phyloP scores from a whole-genome alignment of 1,139 yeast genomes.

The Citeromyces hawaiiensis region DNA sequence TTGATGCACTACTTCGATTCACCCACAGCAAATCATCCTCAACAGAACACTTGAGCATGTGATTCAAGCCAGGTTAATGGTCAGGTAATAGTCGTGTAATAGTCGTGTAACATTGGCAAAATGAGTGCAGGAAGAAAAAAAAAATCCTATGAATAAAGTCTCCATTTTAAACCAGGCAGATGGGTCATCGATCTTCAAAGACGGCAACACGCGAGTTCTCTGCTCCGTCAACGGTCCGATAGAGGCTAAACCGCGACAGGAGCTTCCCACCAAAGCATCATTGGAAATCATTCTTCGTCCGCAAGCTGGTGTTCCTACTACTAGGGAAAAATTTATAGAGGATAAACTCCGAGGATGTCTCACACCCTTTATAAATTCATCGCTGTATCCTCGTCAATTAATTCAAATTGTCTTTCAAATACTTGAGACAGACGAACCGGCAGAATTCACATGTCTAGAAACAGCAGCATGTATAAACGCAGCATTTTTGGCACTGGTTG shows the following conservation, averaged over 20 bases:
- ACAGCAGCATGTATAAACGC: conserved; percentile 64
- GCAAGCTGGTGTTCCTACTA: conserved; percentile 56
- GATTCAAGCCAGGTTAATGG: too few relatives aligned
- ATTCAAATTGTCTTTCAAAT: conserved; percentile 84
- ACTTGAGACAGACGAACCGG: conserved; percentile 26
- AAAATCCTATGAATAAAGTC: neutral
- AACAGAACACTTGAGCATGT: too few relatives aligned
- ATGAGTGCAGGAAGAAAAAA: too few relatives aligned
- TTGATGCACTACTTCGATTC: too few relatives aligned
- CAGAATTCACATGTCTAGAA: conserved; percentile 34
- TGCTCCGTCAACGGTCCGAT: conserved; percentile 86
- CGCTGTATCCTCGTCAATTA: conserved; percentile 68
- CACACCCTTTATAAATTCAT: conserved; percentile 47
- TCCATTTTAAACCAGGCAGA: conserved; percentile 43
- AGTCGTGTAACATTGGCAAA: too few relatives aligned
- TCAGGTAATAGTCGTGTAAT: too few relatives aligned
- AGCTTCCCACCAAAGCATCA: conserved; percentile 66
- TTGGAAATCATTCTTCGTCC: conserved; percentile 79
- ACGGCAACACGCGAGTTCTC: conserved; percentile 41
- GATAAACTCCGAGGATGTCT: conserved; percentile 55
- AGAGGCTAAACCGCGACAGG: conserved; percentile 77
- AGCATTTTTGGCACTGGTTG: conserved; percentile 57
- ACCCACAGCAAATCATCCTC: too few relatives aligned
- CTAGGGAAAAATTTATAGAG: conserved; percentile 70
- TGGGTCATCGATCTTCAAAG: conserved; percentile 58